Conservation (phyloP, 768 basidiomycete species). For the Russula sp. region DNA sequence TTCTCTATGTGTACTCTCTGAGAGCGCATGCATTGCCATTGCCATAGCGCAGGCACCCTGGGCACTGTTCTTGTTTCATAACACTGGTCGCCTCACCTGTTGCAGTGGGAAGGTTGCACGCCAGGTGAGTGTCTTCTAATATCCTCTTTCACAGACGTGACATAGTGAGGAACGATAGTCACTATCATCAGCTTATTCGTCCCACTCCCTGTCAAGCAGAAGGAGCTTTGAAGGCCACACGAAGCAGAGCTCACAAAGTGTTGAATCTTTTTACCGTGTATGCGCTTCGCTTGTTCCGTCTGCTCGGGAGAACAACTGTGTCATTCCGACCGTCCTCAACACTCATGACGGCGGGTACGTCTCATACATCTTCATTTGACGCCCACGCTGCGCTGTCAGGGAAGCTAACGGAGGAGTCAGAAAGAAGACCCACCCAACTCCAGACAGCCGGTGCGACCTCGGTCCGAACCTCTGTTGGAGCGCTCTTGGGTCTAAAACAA, state of each 20-base stretch:
- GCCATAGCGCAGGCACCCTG: constrained; percentile 64
- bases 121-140: constrained; percentile 43
- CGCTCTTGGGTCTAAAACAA: constrained; percentile 81
- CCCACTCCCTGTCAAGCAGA: constrained; percentile 81
- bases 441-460: constrained; percentile 63
- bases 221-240: constrained; percentile 81
- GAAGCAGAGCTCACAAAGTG: constrained; percentile 80
- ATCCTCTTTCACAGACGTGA: neutral
- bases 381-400: neutral
- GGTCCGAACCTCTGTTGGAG: constrained; percentile 53
- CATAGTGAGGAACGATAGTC: constrained; percentile 83
- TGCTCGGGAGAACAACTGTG: constrained; percentile 44
- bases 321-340: constrained; percentile 70
- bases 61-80: constrained; percentile 72
- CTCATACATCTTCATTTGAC: neutral
- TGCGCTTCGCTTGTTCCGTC: constrained; percentile 85
- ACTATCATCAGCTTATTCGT: constrained; percentile 63
- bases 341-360: constrained; percentile 63
- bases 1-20: constrained; percentile 80
- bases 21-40: constrained; percentile 63
- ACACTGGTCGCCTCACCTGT: constrained; percentile 51
- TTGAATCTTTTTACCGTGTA: constrained; percentile 79
- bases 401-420: constrained; percentile 28
- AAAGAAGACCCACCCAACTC: constrained; percentile 59
- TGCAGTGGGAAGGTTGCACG: constrained; percentile 57